These are phyloP conservation scores for Brassica hybrid DNA, from an alignment of 441 rosid species.

Conservation along the genomic window DNA sequence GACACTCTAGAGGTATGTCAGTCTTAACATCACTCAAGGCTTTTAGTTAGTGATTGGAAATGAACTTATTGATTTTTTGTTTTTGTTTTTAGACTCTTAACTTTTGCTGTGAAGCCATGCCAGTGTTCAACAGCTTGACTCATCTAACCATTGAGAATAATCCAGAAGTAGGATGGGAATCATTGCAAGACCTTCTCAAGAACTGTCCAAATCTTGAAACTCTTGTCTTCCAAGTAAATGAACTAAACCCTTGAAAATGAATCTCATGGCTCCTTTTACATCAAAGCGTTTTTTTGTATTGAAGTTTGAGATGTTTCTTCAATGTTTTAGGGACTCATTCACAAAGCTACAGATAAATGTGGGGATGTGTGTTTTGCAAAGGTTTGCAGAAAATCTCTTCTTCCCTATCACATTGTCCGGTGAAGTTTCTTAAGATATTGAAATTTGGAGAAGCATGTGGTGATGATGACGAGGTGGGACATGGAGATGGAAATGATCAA, in stretches of 20 bases:
- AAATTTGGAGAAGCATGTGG: background rate
- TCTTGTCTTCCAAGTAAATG: conserved; percentile 24
- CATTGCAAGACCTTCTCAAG: conserved; percentile 7
- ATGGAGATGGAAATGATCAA: conserved; percentile 6
- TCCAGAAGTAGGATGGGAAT: background rate
- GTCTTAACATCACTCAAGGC: background rate
- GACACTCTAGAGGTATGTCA: conserved; percentile 22
- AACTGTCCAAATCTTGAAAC: conserved; percentile 31
- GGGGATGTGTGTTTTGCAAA: conserved; percentile 29
- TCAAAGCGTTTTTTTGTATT: background rate
- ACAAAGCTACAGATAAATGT: conserved; percentile 27
- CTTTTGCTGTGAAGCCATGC: conserved; percentile 16
- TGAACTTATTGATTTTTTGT: background rate
- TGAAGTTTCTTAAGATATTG: conserved; percentile 24
- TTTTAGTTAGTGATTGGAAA: conserved; percentile 1
- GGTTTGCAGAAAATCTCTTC: conserved; percentile 16
- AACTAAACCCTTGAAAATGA: background rate
- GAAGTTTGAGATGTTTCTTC: conserved; percentile 8
- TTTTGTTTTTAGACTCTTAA: conserved; percentile 23
- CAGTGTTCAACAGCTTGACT: conserved; percentile 21
- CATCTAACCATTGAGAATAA: conserved; percentile 9
- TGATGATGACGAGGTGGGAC: background rate
- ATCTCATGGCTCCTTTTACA: background rate
- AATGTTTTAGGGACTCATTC: conserved; percentile 28
- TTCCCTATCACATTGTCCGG: conserved; percentile 14